These are phyloP conservation scores for Ogataea ganodermae DNA, from an alignment of 805 yeast species.

Conservation along the genomic window DNA sequence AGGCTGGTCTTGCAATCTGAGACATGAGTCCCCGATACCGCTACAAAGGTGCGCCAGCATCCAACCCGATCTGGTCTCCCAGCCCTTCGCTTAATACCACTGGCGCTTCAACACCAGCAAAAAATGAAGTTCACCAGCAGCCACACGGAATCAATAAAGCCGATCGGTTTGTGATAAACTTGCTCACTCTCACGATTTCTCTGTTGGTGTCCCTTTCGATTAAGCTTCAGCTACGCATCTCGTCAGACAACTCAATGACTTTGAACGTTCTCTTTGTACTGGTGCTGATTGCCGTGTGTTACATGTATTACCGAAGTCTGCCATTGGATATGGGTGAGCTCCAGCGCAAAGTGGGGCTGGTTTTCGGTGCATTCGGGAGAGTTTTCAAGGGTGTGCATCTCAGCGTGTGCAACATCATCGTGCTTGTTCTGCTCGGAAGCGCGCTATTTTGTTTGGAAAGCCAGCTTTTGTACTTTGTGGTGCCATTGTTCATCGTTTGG, in stretches of 20 bases:
- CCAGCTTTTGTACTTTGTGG: constrained; percentile 13
- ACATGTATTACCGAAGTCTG: constrained; percentile 16
- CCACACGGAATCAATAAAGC: constrained; percentile 1
- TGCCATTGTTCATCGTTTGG: constrained; percentile 18
- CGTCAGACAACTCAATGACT: constrained; percentile 12
- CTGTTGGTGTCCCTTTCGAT: constrained; percentile 16
- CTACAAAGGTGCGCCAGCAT: constrained; percentile 5
- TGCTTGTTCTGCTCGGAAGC: constrained; percentile 17
- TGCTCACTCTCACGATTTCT: constrained; percentile 11
- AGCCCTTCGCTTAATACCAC: constrained; percentile 4
- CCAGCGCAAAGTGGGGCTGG: constrained; percentile 10
- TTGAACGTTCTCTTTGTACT: constrained; percentile 12
- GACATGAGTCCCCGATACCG: constrained; percentile 5
- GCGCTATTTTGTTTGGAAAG: constrained; percentile 17
- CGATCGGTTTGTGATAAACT: constrained; percentile 14
- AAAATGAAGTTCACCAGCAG: not conserved
- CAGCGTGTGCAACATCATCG: constrained; percentile 13
- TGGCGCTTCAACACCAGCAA: not conserved
- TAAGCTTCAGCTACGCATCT: constrained; percentile 13
- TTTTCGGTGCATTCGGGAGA: constrained; percentile 8
- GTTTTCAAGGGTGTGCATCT: constrained; percentile 11
- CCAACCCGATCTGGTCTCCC: constrained; percentile 8
- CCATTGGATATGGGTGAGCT: constrained; percentile 14
- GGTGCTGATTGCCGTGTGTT: constrained; percentile 7
- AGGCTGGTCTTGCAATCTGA: not conserved